Base-by-base conservation (phyloP, 257 asterid species). In the Forsythia suspensa region DNA sequence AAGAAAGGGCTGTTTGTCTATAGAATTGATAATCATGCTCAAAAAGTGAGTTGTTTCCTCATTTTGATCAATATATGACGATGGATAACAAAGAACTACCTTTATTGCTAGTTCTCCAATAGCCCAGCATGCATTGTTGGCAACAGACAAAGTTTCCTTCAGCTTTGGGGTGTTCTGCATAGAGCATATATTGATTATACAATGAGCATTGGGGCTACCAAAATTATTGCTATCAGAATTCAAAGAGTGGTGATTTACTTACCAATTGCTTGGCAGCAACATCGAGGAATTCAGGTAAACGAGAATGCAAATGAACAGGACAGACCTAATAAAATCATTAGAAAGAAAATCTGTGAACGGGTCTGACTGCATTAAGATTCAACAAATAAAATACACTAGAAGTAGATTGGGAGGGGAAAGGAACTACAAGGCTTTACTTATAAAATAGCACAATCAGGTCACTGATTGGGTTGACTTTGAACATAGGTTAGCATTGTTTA, bases 91-190 rank as follows among this genome's bases (percentile, higher is more conserved):
- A 57, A 6, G 12, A 57, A 16, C 67, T 84, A 91, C 96, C 98
- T 92, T 94, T 79, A 91, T 82, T 70, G 99, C 99, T 72, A 96
- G 85, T 84, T 96, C 99, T 74, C 99, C 99, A 79, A 96, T 90
- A 77, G 98, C 99, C 99, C 99, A 96, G 82, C 99, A 96, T 70
- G 99, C 99, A 86, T 96, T 96, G 80, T 96, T 96, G 83, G 98
- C 99, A 71, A 92, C 98, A 77, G 99, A 94, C 74, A 92, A 83
- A 65, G 92, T 91, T 76, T 92, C 99, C 86, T 91, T 96, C 87
- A 94, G 91, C 93, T 91, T 90, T 36, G 92, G 83, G 43, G 92
- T 79, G 84, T 82, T 87, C 98, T 96, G 97, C 57, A 68, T 55
- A 78, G 85, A 80, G 44, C 78, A 76, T 21, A 72, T 38, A 69